phyloP scores from a whole-genome alignment of 129 eudicot genomes.

The Arctium lappa region DNA sequence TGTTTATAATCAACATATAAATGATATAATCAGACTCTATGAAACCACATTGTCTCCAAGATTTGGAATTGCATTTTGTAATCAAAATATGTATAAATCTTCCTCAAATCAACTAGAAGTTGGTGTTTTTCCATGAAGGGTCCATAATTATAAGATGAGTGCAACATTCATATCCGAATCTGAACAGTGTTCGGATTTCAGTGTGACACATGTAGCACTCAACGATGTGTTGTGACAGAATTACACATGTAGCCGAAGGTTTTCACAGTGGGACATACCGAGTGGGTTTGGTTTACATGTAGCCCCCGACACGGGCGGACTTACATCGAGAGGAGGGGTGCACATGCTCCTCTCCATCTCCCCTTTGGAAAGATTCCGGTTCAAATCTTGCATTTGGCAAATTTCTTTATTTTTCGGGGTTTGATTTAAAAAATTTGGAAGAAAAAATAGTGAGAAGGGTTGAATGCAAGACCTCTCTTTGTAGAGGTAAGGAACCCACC shows the following conservation, averaged over 20 bases:
- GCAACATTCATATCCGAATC: neutral
- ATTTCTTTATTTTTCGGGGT: too few relatives aligned
- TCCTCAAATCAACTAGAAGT: neutral
- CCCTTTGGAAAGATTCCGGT: too few relatives aligned
- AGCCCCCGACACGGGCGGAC: too few relatives aligned
- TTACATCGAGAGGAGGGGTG: too few relatives aligned
- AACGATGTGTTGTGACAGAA: too few relatives aligned
- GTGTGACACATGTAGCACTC: neutral
- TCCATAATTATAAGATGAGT: neutral
- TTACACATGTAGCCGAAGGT: too few relatives aligned
- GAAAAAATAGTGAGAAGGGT: too few relatives aligned
- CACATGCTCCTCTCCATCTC: too few relatives aligned
- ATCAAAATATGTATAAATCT: constrained; percentile 19
- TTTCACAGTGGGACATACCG: neutral
- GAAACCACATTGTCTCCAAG: constrained; percentile 19
- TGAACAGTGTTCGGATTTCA: neutral
- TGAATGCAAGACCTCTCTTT: too few relatives aligned
- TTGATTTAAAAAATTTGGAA: too few relatives aligned
- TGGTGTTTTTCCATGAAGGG: neutral
- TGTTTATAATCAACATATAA: constrained; percentile 20
- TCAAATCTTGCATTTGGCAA: too few relatives aligned
- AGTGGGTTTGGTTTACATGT: neutral
- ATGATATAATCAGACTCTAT: neutral
- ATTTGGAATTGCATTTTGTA: constrained; percentile 8
- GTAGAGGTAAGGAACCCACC: too few relatives aligned